phyloP scores from a whole-genome alignment of 805 yeast species.

The Scheffersomyces ergatensis region DNA sequence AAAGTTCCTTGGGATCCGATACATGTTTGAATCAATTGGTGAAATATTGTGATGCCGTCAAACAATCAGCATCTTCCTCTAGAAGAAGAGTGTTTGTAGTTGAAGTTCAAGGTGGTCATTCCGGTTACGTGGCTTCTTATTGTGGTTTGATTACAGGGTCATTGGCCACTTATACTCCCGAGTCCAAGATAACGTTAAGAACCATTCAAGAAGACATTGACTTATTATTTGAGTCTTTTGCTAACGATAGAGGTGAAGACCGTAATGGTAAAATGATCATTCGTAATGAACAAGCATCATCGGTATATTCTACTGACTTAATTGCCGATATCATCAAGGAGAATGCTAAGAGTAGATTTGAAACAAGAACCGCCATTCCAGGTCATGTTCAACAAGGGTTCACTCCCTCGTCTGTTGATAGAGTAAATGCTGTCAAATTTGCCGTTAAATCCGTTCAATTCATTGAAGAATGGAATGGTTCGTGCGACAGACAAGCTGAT shows the following conservation, averaged over 20 bases:
- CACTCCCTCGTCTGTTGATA: slow-evolving; percentile 72
- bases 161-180: slow-evolving; percentile 74
- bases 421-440: slow-evolving; percentile 71
- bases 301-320: slow-evolving; percentile 64
- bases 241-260: slow-evolving; percentile 60
- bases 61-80: slow-evolving; percentile 76
- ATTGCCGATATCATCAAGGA: slow-evolving; percentile 70
- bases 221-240: slow-evolving; percentile 56
- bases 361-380: slow-evolving; percentile 77
- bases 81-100: slow-evolving; percentile 78
- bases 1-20: slow-evolving; percentile 73
- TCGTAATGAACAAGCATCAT: slow-evolving; percentile 64
- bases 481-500: not conserved
- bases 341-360: slow-evolving; percentile 63
- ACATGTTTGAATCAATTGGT: slow-evolving; percentile 71
- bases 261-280: slow-evolving; percentile 69
- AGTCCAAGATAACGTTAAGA: slow-evolving; percentile 58
- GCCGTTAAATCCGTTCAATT: slow-evolving; percentile 69
- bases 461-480: slow-evolving; percentile 46
- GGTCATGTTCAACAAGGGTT: slow-evolving; percentile 89
- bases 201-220: slow-evolving; percentile 66
- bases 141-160: slow-evolving; percentile 73
- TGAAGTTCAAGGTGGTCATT: slow-evolving; percentile 84
- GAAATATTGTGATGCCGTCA: slow-evolving; percentile 74
- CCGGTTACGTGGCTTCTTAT: slow-evolving; percentile 73